Conservation (phyloP, 2,329 filamentous ascomycete genomes). For the Neofusicoccum sp. region DNA sequence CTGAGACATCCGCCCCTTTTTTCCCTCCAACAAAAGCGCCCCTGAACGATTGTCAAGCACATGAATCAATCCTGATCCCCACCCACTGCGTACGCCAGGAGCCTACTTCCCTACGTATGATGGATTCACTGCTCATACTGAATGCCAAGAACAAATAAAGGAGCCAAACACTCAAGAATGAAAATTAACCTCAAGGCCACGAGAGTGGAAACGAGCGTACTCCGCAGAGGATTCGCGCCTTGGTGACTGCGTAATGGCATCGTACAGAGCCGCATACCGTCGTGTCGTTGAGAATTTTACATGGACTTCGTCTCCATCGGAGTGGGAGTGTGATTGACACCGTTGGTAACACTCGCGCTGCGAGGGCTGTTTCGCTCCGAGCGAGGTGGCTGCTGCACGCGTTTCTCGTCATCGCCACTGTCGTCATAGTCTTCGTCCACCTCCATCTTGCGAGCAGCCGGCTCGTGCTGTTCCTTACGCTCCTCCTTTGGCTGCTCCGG, state of each 20-base stretch:
- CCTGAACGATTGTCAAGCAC: slow-evolving; percentile 3
- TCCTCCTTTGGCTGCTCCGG: slow-evolving; percentile 49
- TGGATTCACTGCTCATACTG: neutral
- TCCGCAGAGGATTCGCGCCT: neutral
- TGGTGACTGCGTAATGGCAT: neutral
- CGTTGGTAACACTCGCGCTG: slow-evolving; percentile 32
- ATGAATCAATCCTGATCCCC: neutral
- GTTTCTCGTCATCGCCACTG: slow-evolving; percentile 78
- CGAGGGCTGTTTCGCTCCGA: slow-evolving; percentile 47
- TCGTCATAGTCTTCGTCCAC: slow-evolving; percentile 98
- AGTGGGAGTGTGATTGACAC: slow-evolving; percentile 32
- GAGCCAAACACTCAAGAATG: neutral
- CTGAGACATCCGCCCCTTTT: slow-evolving; percentile 15
- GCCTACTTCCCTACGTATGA: neutral
- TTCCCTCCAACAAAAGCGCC: neutral
- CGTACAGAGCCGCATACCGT: neutral
- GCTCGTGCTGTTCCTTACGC: slow-evolving; percentile 61
- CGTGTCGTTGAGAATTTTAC: neutral
- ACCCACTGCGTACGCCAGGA: neutral
- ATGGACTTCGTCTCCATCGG: slow-evolving; percentile 29
- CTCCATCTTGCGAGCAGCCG: slow-evolving; percentile 91
- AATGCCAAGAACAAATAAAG: neutral
- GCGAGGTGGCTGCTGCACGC: slow-evolving; percentile 29
- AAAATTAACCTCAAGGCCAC: neutral
- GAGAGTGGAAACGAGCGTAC: neutral